Conservation (phyloP, 768 basidiomycete species). For the Dacryopinax primogenitus region DNA sequence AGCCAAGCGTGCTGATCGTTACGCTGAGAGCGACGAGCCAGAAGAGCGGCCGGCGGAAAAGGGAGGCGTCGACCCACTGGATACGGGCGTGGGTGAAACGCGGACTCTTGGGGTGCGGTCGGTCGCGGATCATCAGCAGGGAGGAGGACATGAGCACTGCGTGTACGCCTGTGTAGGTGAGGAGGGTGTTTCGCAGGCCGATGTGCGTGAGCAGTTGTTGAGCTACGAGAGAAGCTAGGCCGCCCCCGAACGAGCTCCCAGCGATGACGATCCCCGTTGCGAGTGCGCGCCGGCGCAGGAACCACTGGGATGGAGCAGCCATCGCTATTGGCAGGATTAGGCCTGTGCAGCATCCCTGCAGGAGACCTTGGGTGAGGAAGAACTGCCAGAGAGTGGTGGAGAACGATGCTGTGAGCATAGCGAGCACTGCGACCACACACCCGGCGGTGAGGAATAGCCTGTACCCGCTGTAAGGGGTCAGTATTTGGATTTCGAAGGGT, state of each 20-base stretch:
- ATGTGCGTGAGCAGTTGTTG: constrained; percentile 26
- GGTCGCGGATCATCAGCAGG: constrained; percentile 27
- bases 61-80: constrained; percentile 15
- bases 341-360: constrained; percentile 13
- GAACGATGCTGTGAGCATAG: constrained; percentile 14
- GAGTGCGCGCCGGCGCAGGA: constrained; percentile 12
- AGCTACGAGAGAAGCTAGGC: constrained; percentile 16
- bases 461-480: constrained; percentile 10
- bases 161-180: constrained; percentile 25
- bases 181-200: constrained; percentile 27
- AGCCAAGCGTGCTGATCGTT: constrained; percentile 20
- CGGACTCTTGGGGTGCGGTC: constrained; percentile 9
- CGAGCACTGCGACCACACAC: constrained; percentile 9
- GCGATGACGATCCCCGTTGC: constrained; percentile 17
- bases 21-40: constrained; percentile 28
- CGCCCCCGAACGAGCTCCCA: constrained; percentile 17
- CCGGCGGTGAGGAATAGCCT: constrained; percentile 15
- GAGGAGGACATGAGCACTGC: constrained; percentile 22
- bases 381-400: constrained; percentile 17
- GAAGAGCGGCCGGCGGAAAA: constrained; percentile 19
- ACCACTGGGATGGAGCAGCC: constrained; percentile 16
- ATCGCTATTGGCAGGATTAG: constrained; percentile 13
- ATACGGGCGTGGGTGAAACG: constrained; percentile 6
- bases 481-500: neutral
- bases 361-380: constrained; percentile 16